Percentiles rank a stretch among this genome's conserved stretches.
These are phyloP conservation scores for Bacterosira constricta DNA, from an alignment of 108 stramenopile genomes.

Conservation along the genomic window DNA sequence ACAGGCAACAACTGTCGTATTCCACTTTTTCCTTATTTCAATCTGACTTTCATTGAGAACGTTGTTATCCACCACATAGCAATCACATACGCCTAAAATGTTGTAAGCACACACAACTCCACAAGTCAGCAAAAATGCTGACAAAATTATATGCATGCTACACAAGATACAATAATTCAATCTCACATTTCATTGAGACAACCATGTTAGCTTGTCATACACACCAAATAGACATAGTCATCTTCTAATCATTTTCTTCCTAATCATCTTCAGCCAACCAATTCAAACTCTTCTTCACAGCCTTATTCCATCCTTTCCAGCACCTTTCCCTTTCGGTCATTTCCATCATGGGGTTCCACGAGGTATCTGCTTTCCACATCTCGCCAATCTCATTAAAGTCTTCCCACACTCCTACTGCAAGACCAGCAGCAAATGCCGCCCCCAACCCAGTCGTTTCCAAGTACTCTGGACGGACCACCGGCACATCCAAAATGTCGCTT, in stretches of 20 bases:
- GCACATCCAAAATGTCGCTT: constrained; percentile 89
- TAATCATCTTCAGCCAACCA: constrained; percentile 69
- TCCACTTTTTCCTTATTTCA: too few relatives aligned
- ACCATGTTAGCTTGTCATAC: too few relatives aligned
- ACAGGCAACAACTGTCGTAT: too few relatives aligned
- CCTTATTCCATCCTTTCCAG: constrained; percentile 91
- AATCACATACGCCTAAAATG: too few relatives aligned
- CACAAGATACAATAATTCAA: too few relatives aligned
- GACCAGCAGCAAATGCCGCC: constrained; percentile 95
- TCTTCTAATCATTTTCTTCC: too few relatives aligned
- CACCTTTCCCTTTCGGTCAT: constrained; percentile 56
- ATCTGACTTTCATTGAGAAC: not conserved
- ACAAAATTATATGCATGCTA: too few relatives aligned
- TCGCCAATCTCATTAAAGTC: constrained; percentile 76
- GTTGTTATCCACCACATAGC: too few relatives aligned
- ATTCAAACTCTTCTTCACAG: constrained; percentile 82
- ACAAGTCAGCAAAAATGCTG: too few relatives aligned
- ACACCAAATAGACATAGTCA: too few relatives aligned
- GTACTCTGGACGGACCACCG: constrained; percentile 78
- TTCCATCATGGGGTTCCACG: constrained; percentile 76
- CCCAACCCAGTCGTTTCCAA: constrained; percentile 97
- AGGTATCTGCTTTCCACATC: constrained; percentile 77
- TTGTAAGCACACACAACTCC: too few relatives aligned
- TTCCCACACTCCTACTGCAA: constrained; percentile 95
- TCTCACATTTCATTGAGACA: too few relatives aligned